phyloP scores from a whole-genome alignment of 805 yeast species.

The Ogataea pini region DNA sequence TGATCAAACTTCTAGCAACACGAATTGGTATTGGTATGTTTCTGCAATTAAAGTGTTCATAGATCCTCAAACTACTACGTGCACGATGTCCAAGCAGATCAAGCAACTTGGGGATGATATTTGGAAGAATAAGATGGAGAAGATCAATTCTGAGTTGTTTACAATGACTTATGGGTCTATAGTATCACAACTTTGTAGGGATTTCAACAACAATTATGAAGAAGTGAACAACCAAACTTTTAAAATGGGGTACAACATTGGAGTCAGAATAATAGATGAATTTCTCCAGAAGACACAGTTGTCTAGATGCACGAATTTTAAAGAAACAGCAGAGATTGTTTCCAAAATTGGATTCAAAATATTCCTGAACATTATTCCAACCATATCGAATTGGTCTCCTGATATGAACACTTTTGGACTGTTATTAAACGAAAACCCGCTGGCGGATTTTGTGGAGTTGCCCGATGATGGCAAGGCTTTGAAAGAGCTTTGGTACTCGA shows the following conservation, averaged over 20 bases:
- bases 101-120: slow-evolving; percentile 76
- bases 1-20: not conserved
- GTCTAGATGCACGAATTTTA: slow-evolving; percentile 75
- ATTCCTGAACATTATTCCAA: slow-evolving; percentile 81
- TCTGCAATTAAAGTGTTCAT: not conserved
- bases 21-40: not conserved
- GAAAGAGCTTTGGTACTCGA: slow-evolving; percentile 88
- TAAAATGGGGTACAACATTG: slow-evolving; percentile 94
- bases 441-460: slow-evolving; percentile 92
- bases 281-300: slow-evolving; percentile 86
- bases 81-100: slow-evolving; percentile 38
- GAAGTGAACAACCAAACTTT: slow-evolving; percentile 84
- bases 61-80: not conserved
- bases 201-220: slow-evolving; percentile 69
- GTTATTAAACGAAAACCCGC: slow-evolving; percentile 79
- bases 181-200: slow-evolving; percentile 87
- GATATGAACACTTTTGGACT: slow-evolving; percentile 77
- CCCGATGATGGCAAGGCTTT: slow-evolving; percentile 75
- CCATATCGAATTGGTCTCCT: slow-evolving; percentile 63
- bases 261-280: slow-evolving; percentile 87
- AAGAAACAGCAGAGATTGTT: slow-evolving; percentile 85
- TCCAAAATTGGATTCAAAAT: slow-evolving; percentile 88
- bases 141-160: slow-evolving; percentile 88
- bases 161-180: slow-evolving; percentile 94
- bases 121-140: slow-evolving; percentile 87